Evolutionary conservation across 2,329 filamentous ascomycete species (phyloP), one percentile per base, ranked within the genome.

Genomic region (Penicillium nordicum): DNA sequence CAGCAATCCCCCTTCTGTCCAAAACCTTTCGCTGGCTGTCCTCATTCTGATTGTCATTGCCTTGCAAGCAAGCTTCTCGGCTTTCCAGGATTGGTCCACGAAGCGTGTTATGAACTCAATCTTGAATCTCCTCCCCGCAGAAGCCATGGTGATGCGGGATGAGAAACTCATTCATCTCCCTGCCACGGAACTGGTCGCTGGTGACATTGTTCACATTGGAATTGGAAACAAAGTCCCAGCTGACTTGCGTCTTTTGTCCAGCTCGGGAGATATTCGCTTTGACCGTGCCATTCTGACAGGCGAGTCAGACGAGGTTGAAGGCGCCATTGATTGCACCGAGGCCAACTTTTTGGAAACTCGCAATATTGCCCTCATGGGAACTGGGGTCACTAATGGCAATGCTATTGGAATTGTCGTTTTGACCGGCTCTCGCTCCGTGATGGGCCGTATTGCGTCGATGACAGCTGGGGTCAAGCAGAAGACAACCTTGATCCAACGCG

Each of bases 81-180:
- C 83, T 66, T 88, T 82, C 74, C 84, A 87, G 67, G 89, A 92
- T 70, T 92, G 88, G 84, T 90, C 87, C 1, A 89, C 87, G 0
- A 87, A 84, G 8, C 79, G 85, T 11, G 88, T 91, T 57, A 92
- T 92, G 89, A 84, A 85, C 27, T 90, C 87, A 0, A 92, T 93
- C 68, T 86, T 87, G 57, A 86, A 82, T 29, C 88, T 92, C 83
- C 79, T 92, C 18, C 89, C 89, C 0, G 87, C 90, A 57, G 80
- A 86, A 59, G 89, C 86, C 61, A 76, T 87, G 36, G 81, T 88
- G 5, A 72, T 88, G 12, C 83, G 89, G n/a, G 82, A 89, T 59
- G 83, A 84, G 1, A 70, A 73, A 14, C 77, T 82, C 54, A 67
- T 78, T 1, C 79, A 76, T 30, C 72, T 85, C 4, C 73, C 78